Evolutionary conservation across 179 eudicot species (phyloP).

Genomic region (Vitellaria paradoxa): DNA sequence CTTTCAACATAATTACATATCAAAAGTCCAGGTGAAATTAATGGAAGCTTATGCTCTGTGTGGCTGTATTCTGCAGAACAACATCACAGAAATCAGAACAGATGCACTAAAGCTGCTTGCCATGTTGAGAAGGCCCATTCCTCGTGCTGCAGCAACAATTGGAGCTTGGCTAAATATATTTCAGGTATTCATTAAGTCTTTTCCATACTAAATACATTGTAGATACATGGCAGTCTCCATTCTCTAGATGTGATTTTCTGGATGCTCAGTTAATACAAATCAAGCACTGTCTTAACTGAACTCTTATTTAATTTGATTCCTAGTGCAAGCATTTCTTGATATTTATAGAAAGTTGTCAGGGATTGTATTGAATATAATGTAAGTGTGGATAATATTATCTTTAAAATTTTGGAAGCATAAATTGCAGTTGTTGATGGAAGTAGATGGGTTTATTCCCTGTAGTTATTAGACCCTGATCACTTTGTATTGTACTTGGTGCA

Average conservation of each 20-base stretch:
- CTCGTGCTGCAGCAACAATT: conserved; percentile 83
- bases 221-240: background rate
- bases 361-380: background rate
- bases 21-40: background rate
- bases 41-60: background rate
- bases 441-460: background rate
- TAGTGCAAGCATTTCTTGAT: background rate
- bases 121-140: conserved; percentile 76
- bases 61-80: conserved; percentile 58
- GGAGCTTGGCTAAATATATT: conserved; percentile 97
- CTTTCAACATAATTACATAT: conserved; percentile 1
- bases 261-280: background rate
- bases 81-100: conserved; percentile 81
- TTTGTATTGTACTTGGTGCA: background rate
- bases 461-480: background rate
- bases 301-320: background rate
- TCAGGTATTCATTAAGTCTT: conserved; percentile 42
- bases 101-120: conserved; percentile 88
- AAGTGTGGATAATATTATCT: conserved; percentile 6
- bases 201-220: background rate
- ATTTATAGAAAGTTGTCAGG: background rate
- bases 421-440: background rate
- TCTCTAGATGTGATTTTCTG: background rate
- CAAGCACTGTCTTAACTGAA: background rate
- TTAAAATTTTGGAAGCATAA: background rate